phyloP scores from a whole-genome alignment of 2,329 filamentous ascomycete species.

The Botrytis deweyae region DNA sequence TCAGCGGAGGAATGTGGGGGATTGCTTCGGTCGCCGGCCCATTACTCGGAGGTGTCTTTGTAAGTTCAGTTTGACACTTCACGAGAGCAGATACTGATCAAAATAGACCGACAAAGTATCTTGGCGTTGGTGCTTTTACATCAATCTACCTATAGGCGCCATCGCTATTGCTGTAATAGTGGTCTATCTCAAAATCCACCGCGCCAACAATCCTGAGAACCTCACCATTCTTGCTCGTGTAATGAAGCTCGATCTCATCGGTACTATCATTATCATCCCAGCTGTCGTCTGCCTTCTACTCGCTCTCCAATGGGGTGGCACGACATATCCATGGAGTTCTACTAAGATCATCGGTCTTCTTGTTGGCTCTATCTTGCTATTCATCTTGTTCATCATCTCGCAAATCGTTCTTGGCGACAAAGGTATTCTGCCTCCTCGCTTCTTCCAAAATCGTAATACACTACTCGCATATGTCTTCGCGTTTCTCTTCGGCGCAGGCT shows the following conservation, averaged over 20 bases:
- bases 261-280: constrained; percentile 41
- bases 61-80: constrained; percentile 7
- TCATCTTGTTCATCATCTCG: constrained; percentile 37
- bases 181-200: constrained; percentile 45
- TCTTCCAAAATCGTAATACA: constrained; percentile 37
- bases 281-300: constrained; percentile 42
- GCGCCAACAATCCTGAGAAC: constrained; percentile 36
- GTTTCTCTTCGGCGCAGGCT: constrained; percentile 33
- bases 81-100: constrained; percentile 1
- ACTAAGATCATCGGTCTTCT: constrained; percentile 41
- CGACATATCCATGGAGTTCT: constrained; percentile 41
- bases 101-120: constrained; percentile 31
- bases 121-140: constrained; percentile 39
- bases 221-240: constrained; percentile 31
- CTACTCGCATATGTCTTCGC: constrained; percentile 27
- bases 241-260: constrained; percentile 41
- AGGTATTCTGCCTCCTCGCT: constrained; percentile 43
- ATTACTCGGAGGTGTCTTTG: constrained; percentile 38
- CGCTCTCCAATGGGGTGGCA: constrained; percentile 45
- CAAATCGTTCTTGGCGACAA: constrained; percentile 39
- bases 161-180: constrained; percentile 43
- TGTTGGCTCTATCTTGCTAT: constrained; percentile 36
- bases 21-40: constrained; percentile 39
- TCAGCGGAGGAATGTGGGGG: constrained; percentile 35
- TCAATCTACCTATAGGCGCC: constrained; percentile 40